Conservation (phyloP, 805 yeast genomes). For the Brettanomyces anomalus region DNA sequence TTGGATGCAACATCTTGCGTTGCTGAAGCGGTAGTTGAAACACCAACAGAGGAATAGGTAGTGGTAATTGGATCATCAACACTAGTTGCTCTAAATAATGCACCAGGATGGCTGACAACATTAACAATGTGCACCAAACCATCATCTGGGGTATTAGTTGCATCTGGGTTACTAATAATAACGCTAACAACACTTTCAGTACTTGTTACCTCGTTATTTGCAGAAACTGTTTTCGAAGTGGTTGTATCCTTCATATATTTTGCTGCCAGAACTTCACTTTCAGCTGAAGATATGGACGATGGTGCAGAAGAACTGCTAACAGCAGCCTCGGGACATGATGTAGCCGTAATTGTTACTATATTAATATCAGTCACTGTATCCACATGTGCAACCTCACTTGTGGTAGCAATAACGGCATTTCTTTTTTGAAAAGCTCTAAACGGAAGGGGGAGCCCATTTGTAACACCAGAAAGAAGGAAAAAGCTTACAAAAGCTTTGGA, state of each 20-base stretch:
- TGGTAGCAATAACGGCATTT: not conserved
- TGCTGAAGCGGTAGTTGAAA: slow-evolving; percentile 3
- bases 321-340: slow-evolving; percentile 5
- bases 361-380: not conserved
- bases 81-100: slow-evolving; percentile 9
- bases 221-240: slow-evolving; percentile 1
- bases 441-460: not conserved
- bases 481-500: too few relatives aligned
- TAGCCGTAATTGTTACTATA: not conserved
- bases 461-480: too few relatives aligned
- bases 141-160: slow-evolving; percentile 3
- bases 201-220: slow-evolving; percentile 4
- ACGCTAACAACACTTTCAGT: slow-evolving; percentile 6
- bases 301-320: slow-evolving; percentile 5
- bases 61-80: slow-evolving; percentile 6
- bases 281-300: not conserved
- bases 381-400: not conserved
- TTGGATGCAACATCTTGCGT: not conserved
- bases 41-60: slow-evolving; percentile 2
- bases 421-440: not conserved
- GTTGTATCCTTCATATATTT: too few relatives aligned
- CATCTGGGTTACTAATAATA: slow-evolving; percentile 1
- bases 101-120: slow-evolving; percentile 6
- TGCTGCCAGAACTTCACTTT: not conserved
- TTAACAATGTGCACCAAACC: slow-evolving; percentile 9